phyloP scores from a whole-genome alignment of 192 early-diverging fungal species.

The Coemansia umbellata region DNA sequence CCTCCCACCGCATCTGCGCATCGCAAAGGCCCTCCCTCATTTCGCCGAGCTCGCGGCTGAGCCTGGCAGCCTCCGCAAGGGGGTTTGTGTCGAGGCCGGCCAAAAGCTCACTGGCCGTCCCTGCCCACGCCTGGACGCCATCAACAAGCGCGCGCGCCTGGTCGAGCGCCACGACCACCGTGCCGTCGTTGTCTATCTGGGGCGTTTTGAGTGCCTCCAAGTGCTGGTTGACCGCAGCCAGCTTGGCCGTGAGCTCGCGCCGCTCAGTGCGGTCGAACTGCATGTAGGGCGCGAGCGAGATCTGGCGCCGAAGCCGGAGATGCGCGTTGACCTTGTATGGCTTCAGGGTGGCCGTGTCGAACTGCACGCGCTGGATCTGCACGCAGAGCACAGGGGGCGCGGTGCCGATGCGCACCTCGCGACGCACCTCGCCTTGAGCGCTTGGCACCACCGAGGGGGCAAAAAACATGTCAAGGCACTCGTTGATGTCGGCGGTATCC shows the following conservation, averaged over 20 bases:
- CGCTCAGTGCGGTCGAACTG: slow-evolving; percentile 6
- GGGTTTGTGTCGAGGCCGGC: slow-evolving; percentile 12
- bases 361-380: slow-evolving; percentile 68
- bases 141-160: slow-evolving; percentile 20
- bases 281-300: slow-evolving; percentile 62
- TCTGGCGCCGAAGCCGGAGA: slow-evolving; percentile 56
- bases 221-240: neutral
- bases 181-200: neutral
- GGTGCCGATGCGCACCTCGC: slow-evolving; percentile 18
- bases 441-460: slow-evolving; percentile 18
- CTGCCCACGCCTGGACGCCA: slow-evolving; percentile 30
- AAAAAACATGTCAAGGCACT: slow-evolving; percentile 40
- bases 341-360: slow-evolving; percentile 52
- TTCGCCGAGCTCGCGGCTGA: slow-evolving; percentile 1
- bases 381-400: slow-evolving; percentile 70
- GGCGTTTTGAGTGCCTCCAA: slow-evolving; percentile 19
- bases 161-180: slow-evolving; percentile 27
- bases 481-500: slow-evolving; percentile 37
- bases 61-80: neutral
- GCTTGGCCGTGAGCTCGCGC: neutral
- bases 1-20: slow-evolving; percentile 11
- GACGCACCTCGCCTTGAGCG: neutral
- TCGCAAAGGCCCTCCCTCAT: slow-evolving; percentile 6
- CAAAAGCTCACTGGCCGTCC: slow-evolving; percentile 7
- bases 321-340: slow-evolving; percentile 69